Percentiles rank a stretch among this genome's conserved stretches.
These are phyloP conservation scores for Nannochloropsis oceanica DNA, from an alignment of 108 stramenopile species.

Conservation along the genomic window DNA sequence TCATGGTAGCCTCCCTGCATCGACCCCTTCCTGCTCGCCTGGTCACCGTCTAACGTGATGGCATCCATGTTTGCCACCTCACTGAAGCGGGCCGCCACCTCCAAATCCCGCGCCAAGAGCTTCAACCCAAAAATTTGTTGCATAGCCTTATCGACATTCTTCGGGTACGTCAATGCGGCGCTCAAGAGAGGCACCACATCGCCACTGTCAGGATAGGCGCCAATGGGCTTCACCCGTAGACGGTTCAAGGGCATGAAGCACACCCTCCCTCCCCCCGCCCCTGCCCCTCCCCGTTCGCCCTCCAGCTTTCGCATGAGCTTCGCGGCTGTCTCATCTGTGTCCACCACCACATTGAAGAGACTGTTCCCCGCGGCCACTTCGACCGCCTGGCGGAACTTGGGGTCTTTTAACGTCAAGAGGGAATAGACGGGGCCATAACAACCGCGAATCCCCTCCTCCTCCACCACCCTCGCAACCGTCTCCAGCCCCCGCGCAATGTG, in stretches of 20 bases:
- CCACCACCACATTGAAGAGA: slow-evolving; percentile 93
- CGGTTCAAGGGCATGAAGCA: slow-evolving; percentile 94
- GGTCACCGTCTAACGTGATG: slow-evolving; percentile 91
- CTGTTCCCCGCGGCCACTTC: slow-evolving; percentile 82
- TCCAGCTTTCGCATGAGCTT: slow-evolving; percentile 71
- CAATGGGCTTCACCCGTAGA: slow-evolving; percentile 43
- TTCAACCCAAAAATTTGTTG: slow-evolving; percentile 79
- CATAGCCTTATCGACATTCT: slow-evolving; percentile 67
- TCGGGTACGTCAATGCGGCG: slow-evolving; percentile 45
- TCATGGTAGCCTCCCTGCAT: slow-evolving; percentile 79
- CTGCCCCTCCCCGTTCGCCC: slow-evolving; percentile 30
- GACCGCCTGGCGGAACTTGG: slow-evolving; percentile 71
- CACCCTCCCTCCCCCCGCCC: slow-evolving; percentile 59
- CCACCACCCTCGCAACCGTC: slow-evolving; percentile 54
- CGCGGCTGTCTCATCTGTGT: slow-evolving; percentile 88
- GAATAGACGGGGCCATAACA: slow-evolving; percentile 84
- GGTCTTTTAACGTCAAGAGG: slow-evolving; percentile 57
- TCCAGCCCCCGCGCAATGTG: slow-evolving; percentile 63
- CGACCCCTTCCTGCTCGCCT: slow-evolving; percentile 72
- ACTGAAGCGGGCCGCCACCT: background rate
- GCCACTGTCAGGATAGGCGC: slow-evolving; percentile 19
- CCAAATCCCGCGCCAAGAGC: slow-evolving; percentile 44
- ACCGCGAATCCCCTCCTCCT: slow-evolving; percentile 49
- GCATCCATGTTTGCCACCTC: slow-evolving; percentile 56
- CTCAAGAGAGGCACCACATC: slow-evolving; percentile 19